Evolutionary conservation across 768 basidiomycete species (phyloP).

Genomic region (Atractiella rhizophila): DNA sequence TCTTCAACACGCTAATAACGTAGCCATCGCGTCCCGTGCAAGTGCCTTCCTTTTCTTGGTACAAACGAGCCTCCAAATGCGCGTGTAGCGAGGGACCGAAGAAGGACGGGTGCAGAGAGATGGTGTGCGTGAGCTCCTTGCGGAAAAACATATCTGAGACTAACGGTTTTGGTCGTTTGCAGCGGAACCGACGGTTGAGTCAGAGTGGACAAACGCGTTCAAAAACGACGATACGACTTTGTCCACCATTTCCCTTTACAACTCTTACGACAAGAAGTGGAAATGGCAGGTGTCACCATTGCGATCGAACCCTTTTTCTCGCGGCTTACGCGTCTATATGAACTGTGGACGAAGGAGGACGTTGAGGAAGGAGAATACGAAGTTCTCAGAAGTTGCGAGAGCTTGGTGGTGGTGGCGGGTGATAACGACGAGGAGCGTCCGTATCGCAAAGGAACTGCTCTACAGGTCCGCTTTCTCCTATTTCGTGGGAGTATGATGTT

Average conservation of each 20-base stretch:
- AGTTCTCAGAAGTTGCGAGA: slow-evolving; percentile 18
- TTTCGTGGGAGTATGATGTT: too few species aligned
- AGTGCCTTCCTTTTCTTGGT: slow-evolving; percentile 88
- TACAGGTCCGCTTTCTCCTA: slow-evolving; percentile 38
- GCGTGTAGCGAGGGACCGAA: slow-evolving; percentile 88
- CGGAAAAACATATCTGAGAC: too few species aligned
- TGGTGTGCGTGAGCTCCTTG: slow-evolving; percentile 94
- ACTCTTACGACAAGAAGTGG: too few species aligned
- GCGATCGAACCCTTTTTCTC: not conserved
- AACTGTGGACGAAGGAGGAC: not conserved
- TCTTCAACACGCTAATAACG: slow-evolving; percentile 50
- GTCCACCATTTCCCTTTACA: too few species aligned
- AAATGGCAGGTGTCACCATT: too few species aligned
- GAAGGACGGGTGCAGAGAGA: slow-evolving; percentile 89
- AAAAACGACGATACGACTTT: too few species aligned
- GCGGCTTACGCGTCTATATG: not conserved
- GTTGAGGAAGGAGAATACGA: slow-evolving; percentile 14
- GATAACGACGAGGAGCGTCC: slow-evolving; percentile 49
- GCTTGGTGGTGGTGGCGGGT: slow-evolving; percentile 22
- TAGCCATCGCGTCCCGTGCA: slow-evolving; percentile 88
- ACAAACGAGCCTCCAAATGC: slow-evolving; percentile 75
- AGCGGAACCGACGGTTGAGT: not conserved
- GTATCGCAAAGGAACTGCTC: slow-evolving; percentile 67
- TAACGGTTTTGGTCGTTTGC: not conserved
- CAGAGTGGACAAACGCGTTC: too few species aligned